These are phyloP conservation scores for Cutaneotrichosporon mucoides DNA, from an alignment of 1,284 basidiomycete species.

Conservation along the genomic window DNA sequence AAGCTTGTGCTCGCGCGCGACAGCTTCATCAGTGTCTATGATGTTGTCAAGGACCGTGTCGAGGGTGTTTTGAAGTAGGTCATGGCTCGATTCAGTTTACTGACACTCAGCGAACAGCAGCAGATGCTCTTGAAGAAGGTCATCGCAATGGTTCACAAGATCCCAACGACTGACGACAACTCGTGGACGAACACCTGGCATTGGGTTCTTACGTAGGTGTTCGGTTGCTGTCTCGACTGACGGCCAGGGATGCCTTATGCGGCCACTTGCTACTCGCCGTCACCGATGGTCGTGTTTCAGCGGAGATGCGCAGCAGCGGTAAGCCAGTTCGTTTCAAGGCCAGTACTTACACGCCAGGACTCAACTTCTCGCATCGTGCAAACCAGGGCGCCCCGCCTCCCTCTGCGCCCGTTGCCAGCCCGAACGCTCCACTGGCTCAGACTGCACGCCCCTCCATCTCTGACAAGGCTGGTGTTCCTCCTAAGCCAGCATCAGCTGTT, in stretches of 20 bases:
- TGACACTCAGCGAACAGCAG: conserved; percentile 77
- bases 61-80: conserved; percentile 77
- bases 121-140: conserved; percentile 85
- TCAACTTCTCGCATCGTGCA: conserved; percentile 73
- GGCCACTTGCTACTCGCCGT: conserved; percentile 84
- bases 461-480: conserved; percentile 27
- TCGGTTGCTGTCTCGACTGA: no score
- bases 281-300: conserved; percentile 83
- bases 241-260: conserved; percentile 77
- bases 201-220: conserved; percentile 61
- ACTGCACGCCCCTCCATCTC: not conserved
- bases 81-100: no score
- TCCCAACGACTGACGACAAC: conserved; percentile 54
- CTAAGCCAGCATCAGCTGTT: conserved; percentile 33
- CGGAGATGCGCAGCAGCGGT: conserved; percentile 90
- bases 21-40: conserved; percentile 86
- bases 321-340: conserved; percentile 19
- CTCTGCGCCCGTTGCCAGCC: conserved; percentile 48
- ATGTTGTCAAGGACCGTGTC: conserved; percentile 86
- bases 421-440: no score
- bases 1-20: conserved; percentile 78
- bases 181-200: conserved; percentile 99
- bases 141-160: conserved; percentile 64
- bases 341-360: conserved; percentile 57
- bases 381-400: conserved; percentile 31